Evolutionary conservation across 768 basidiomycete genomes (phyloP), one percentile per base, ranked within the genome.

Genomic region (Agaricus blazei): DNA sequence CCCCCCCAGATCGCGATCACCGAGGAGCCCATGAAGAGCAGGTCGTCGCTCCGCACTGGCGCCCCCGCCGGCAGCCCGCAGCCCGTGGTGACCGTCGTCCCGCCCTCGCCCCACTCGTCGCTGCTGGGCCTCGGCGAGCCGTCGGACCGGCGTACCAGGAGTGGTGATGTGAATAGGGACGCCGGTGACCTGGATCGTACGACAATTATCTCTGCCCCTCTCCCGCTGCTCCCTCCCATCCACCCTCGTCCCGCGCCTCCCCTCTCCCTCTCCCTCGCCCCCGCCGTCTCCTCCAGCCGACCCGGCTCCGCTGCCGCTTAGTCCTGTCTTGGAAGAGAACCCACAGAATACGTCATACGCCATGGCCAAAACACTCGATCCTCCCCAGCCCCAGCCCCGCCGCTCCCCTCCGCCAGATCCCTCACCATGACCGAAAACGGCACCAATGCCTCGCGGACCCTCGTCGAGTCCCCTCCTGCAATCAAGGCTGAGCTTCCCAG

Each of bases 391-490:
- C 41, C 45, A 48, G 34, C 19, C 48, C 28, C 54, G 54, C 31
- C 54, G 36, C 19, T 56, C 48, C 28, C 54, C 12, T 56, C 54
- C 23, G 49, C 43, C 48, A 28, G 42, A 37, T 56, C 54, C 23
- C 54, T 56, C 27, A 49, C 12, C 51, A 51, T 19, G 42, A 41
- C 12, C 40, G 44, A 27, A 38, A 44, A 41, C 57, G 63, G 38
- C 54, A 43, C 54, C 51, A 61, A 63, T 48, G 58, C 64, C 58
- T 62, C 65, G 59, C 59, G 68, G 2, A 64, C 72, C 31, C 69
- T 78, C 49, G 72, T 75, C 19, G 79, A 81, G 50, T 79, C 78
- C 15, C 79, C 81, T 5, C 76, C 73, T 2, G 68, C 66, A 14
- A 60, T 75, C 48, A 68, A 67, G 27, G 59, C 64, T 42, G 71